Evolutionary conservation across 139 green algal species (phyloP).

Genomic region (Penium margaritaceum): DNA sequence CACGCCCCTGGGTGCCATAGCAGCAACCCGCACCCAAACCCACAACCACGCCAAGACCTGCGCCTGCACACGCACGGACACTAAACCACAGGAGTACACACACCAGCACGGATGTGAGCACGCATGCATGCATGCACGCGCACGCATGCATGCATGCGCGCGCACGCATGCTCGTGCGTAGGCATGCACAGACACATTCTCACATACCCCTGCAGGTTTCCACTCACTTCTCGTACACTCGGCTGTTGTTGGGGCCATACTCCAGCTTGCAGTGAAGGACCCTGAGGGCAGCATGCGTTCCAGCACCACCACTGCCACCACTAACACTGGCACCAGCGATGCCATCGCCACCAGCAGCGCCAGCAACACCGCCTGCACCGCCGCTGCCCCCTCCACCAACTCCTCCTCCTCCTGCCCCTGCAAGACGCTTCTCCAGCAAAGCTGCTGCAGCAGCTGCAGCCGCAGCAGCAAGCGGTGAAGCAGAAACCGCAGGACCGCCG

Average conservation of each 20-base stretch:
- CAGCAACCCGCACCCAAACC: no score
- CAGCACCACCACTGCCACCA: not conserved
- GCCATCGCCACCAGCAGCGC: not conserved
- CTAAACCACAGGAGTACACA: not conserved
- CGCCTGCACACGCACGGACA: no score
- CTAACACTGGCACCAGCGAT: not conserved
- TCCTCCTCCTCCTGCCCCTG: not conserved
- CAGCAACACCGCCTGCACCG: not conserved
- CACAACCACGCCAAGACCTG: no score
- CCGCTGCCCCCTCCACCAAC: not conserved
- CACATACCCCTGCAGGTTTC: not conserved
- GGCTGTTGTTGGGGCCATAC: not conserved
- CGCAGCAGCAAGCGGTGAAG: not conserved
- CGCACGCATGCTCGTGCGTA: not conserved
- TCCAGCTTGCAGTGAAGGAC: slow-evolving; percentile 9
- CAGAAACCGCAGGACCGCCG: no score
- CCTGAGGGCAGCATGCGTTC: slow-evolving; percentile 11
- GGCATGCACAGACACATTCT: not conserved
- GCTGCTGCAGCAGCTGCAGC: not conserved
- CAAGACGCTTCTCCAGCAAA: slow-evolving; percentile 1
- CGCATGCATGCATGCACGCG: not conserved
- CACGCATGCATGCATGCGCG: not conserved
- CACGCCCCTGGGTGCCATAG: no score
- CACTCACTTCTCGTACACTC: slow-evolving; percentile 11
- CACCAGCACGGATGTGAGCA: no score